Evolutionary conservation across 2,329 filamentous ascomycete genomes (phyloP), one percentile per base, ranked within the genome.

Genomic region (Fusarium mundagurra): DNA sequence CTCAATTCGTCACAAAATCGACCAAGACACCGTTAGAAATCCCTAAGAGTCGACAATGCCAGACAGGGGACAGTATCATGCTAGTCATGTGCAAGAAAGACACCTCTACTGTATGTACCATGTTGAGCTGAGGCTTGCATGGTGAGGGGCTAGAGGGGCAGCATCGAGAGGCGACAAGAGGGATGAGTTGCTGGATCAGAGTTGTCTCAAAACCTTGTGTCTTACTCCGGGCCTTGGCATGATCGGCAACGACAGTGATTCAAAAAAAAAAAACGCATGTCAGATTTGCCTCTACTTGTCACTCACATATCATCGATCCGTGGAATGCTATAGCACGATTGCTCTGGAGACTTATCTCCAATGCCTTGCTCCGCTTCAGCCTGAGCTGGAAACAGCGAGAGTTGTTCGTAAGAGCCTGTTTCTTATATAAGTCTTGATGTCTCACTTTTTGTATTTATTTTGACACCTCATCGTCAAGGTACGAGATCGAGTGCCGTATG

Each of bases 241-340:
- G 67, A 51, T 63, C 58, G 51, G 59, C 29, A 48, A 53, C 6
- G 38, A 33, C 39, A 17, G 16, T 18, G 39, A 34, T 36, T 57
- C 38, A 39, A n/a, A 55, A 45, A 51, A 41, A 39, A n/a, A 55
- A 45, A 51, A 41, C 47, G 45, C 43, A 41, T 27, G 47, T 45
- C 43, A 55, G 39, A 43, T 55, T 29, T 69, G 44, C 22, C 44
- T 45, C 36, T 53, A 24, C 16, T 33, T 68, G 39, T 68, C 48
- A 44, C 53, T 71, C 24, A n/a, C 39, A 29, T 33, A 45, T 45
- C 12, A 34, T 17, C 24, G 22, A 38, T 55, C 17, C 12, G 22
- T 68, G 50, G 61, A 72, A 73, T 68, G 57, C 34, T 45, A 29
- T 57, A 45, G 43, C 38, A 62, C 31, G 57, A 60, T 60, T 48